A percentile compares a stretch with the other conserved stretches of the same genome.
Conservation (phyloP, 768 basidiomycete species). For the Leccinum obscurum region DNA sequence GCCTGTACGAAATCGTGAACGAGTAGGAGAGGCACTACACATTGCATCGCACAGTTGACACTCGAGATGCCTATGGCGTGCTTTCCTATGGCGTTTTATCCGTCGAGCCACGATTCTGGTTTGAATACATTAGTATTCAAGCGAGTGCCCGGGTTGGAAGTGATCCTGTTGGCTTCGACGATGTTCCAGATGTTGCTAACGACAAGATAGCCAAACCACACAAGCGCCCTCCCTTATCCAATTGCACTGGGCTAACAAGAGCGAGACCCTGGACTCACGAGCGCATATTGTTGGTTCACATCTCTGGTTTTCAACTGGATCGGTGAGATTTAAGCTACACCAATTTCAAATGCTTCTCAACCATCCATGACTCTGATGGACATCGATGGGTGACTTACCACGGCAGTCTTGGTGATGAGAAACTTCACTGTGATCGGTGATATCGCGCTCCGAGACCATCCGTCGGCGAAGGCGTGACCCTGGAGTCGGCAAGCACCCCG, state of each 20-base stretch:
- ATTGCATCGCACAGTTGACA: constrained; percentile 94
- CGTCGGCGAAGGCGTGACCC: background rate
- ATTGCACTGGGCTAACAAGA: constrained; percentile 63
- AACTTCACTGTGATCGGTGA: background rate
- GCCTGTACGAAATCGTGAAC: constrained; percentile 95
- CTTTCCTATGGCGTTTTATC: constrained; percentile 77
- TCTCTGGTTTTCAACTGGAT: constrained; percentile 85
- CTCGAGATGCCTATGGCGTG: constrained; percentile 70
- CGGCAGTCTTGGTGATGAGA: background rate
- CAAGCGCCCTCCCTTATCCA: background rate
- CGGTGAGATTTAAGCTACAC: constrained; percentile 76
- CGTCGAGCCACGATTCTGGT: constrained; percentile 90
- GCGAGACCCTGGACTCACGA: constrained; percentile 52
- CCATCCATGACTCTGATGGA: no score
- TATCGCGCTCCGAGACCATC: background rate
- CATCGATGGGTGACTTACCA: background rate
- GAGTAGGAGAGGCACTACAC: constrained; percentile 70
- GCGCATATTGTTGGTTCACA: background rate
- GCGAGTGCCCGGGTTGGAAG: constrained; percentile 96
- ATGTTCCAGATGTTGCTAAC: constrained; percentile 97
- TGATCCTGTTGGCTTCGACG: constrained; percentile 87
- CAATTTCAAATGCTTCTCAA: constrained; percentile 48
- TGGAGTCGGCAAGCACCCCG: background rate
- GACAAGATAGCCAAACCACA: constrained; percentile 68
- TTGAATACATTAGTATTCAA: constrained; percentile 93